These are phyloP conservation scores for Prunus armeniaca DNA, from an alignment of 306 rosid species.

Conservation along the genomic window DNA sequence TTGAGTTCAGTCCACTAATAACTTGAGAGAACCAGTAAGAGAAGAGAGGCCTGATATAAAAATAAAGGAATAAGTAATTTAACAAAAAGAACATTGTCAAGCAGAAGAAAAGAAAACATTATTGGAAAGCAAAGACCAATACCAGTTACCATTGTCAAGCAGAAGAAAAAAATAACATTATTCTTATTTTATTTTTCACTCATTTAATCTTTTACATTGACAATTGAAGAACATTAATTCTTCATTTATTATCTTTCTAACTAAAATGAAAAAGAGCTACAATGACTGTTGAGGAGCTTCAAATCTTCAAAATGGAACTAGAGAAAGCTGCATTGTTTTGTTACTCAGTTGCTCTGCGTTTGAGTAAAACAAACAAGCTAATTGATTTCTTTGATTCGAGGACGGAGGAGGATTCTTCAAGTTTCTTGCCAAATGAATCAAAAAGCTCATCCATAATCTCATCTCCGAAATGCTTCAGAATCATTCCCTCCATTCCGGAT, in stretches of 20 bases:
- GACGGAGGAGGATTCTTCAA: constrained; percentile 6
- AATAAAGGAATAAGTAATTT: too few species aligned
- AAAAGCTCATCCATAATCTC: constrained; percentile 23
- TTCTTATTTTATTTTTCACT: too few species aligned
- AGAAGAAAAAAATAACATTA: too few species aligned
- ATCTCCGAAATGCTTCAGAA: constrained; percentile 23
- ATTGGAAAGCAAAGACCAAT: too few species aligned
- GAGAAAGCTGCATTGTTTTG: not conserved
- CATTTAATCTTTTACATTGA: not conserved
- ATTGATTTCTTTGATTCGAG: not conserved
- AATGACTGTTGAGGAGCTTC: not conserved
- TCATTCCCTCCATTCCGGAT: constrained; percentile 12
- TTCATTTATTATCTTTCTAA: not conserved
- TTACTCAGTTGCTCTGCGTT: constrained; percentile 8
- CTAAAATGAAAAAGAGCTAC: not conserved
- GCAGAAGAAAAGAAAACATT: too few species aligned
- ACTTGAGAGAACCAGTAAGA: too few species aligned
- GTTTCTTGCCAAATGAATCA: not conserved
- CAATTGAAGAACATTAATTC: not conserved
- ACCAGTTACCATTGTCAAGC: too few species aligned
- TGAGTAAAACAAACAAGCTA: constrained; percentile 14
- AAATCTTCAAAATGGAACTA: not conserved
- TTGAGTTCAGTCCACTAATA: too few species aligned
- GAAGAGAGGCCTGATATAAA: too few species aligned
- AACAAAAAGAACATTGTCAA: too few species aligned